These are phyloP conservation scores for Meira miltonrushii DNA, from an alignment of 1,284 basidiomycete genomes.

Conservation along the genomic window DNA sequence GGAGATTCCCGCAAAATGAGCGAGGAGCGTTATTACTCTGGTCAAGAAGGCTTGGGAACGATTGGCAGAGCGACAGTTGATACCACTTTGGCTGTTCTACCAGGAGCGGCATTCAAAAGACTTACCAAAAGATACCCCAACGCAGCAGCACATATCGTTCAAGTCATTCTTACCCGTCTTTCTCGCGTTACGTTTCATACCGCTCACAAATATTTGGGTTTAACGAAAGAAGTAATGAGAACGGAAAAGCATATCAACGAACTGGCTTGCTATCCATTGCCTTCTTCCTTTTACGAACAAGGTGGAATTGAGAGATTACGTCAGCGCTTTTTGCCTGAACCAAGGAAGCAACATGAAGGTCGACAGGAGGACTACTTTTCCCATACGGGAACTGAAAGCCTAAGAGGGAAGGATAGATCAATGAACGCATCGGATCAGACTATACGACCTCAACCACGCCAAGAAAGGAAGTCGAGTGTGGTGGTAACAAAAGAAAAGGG, in stretches of 20 bases:
- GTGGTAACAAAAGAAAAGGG: neutral
- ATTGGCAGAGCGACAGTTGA: conserved; percentile 85
- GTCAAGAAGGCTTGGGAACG: conserved; percentile 48
- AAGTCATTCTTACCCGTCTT: conserved; percentile 92
- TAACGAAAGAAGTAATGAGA: conserved; percentile 89
- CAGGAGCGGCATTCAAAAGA: conserved; percentile 88
- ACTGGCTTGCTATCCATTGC: conserved; percentile 89
- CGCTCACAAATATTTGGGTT: conserved; percentile 89
- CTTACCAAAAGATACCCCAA: conserved; percentile 91
- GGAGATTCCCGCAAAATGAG: conserved; percentile 7
- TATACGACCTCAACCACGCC: no score
- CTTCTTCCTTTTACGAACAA: conserved; percentile 84
- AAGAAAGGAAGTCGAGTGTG: no score
- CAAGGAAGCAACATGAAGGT: conserved; percentile 14
- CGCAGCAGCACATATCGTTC: conserved; percentile 93
- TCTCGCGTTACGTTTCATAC: conserved; percentile 91
- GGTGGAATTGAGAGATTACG: conserved; percentile 83
- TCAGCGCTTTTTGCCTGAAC: conserved; percentile 62
- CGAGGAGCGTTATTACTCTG: conserved; percentile 11
- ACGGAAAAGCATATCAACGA: conserved; percentile 96
- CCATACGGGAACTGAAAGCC: neutral
- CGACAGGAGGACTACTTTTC: conserved; percentile 10
- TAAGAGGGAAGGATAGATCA: no score
- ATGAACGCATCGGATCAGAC: no score
- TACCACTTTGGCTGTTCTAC: conserved; percentile 95